Evolutionary conservation across 192 early-diverging fungal species (phyloP).

Genomic region (Linnemannia hyalina): DNA sequence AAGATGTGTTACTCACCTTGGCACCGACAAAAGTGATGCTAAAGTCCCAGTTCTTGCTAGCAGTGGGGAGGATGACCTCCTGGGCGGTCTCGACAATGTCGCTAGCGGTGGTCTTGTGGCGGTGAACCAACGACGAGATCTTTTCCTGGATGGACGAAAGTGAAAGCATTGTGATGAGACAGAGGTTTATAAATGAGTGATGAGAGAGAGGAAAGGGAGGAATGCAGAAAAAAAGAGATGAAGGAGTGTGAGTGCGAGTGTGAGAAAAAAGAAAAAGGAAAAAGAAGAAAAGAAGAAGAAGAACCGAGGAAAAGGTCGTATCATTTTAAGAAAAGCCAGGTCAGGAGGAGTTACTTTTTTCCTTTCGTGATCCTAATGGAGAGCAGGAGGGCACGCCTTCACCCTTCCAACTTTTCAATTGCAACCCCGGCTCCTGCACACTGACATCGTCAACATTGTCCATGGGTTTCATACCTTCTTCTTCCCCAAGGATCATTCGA

Average conservation of each 20-base stretch:
- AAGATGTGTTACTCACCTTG: slow-evolving; percentile 9
- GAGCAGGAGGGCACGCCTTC: not conserved
- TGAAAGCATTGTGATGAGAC: slow-evolving; percentile 15
- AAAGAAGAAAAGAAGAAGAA: not conserved
- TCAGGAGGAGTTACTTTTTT: slow-evolving; percentile 1
- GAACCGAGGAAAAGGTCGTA: not conserved
- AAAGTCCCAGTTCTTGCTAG: slow-evolving; percentile 50
- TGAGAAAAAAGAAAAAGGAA: not conserved
- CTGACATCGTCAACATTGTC: not conserved
- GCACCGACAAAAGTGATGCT: slow-evolving; percentile 41
- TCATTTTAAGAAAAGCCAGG: not conserved
- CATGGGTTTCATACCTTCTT: no score
- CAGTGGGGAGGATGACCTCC: not conserved
- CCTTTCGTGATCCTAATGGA: not conserved
- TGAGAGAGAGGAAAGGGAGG: not conserved
- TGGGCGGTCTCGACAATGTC: not conserved
- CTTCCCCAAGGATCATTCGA: no score
- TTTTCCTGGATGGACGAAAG: slow-evolving; percentile 34
- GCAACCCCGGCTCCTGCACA: slow-evolving; percentile 1
- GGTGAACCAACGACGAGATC: slow-evolving; percentile 26
- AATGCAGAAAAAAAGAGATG: not conserved
- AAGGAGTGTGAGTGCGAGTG: not conserved
- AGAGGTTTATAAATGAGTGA: not conserved
- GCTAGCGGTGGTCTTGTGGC: slow-evolving; percentile 8
- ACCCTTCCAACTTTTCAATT: not conserved